Percentiles rank a stretch among this genome's conserved stretches.
phyloP scores from a whole-genome alignment of 441 rosid species.

The Isatis lusitanica region DNA sequence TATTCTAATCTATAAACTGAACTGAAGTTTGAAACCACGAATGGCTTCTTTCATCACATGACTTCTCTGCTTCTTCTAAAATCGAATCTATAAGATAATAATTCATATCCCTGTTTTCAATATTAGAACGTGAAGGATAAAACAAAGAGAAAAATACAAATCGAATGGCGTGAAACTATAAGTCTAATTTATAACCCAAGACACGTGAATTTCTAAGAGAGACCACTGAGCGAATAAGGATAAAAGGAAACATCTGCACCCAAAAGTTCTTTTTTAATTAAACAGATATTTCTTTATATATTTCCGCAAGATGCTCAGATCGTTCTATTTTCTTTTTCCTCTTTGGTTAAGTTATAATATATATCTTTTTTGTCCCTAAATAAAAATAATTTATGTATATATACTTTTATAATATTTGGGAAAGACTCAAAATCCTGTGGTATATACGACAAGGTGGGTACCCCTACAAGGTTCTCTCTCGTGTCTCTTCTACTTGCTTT shows the following conservation, averaged over 20 bases:
- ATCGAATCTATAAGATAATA: background rate
- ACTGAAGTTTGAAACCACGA: constrained; percentile 33
- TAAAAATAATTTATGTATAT: background rate
- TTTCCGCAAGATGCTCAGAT: constrained; percentile 17
- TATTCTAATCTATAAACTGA: constrained; percentile 28
- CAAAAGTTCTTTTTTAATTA: constrained; percentile 36
- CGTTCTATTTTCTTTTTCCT: background rate
- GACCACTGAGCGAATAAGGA: constrained; percentile 35
- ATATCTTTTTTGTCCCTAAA: background rate
- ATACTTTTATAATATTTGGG: constrained; percentile 17
- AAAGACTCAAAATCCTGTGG: constrained; percentile 34
- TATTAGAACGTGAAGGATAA: constrained; percentile 35
- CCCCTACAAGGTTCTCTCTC: constrained; percentile 40
- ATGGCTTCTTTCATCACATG: constrained; percentile 29
- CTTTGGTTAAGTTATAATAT: background rate
- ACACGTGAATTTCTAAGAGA: constrained; percentile 39
- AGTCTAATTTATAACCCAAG: constrained; percentile 30
- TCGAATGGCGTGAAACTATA: constrained; percentile 37
- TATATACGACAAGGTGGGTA: constrained; percentile 36
- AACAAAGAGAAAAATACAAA: constrained; percentile 38
- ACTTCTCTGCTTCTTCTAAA: constrained; percentile 24
- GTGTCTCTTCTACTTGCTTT: constrained; percentile 39
- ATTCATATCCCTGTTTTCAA: constrained; percentile 23
- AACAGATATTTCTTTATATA: constrained; percentile 13
- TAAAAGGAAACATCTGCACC: constrained; percentile 39